A percentile compares a stretch with the other conserved stretches of the same genome.
These are phyloP conservation scores for Phoma sp. DNA, from an alignment of 2,329 filamentous ascomycete species.

Conservation along the genomic window DNA sequence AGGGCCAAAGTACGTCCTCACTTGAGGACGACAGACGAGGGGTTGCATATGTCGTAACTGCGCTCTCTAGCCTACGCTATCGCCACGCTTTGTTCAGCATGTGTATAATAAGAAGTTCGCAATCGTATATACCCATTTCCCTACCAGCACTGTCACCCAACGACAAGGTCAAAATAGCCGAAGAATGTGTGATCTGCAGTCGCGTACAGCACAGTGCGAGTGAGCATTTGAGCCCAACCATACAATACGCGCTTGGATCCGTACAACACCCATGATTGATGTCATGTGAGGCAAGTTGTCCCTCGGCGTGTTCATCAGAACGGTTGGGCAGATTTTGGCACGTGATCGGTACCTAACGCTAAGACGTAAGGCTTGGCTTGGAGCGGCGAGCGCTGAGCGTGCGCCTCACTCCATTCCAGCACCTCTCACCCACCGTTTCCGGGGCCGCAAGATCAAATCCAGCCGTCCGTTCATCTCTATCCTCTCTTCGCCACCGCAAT, in stretches of 20 bases:
- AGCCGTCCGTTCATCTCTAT: slow-evolving; percentile 29
- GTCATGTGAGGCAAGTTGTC: background rate
- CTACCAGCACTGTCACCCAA: slow-evolving; percentile 6
- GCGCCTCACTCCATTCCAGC: slow-evolving; percentile 22
- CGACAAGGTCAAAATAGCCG: slow-evolving; percentile 1
- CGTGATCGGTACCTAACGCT: slow-evolving; percentile 12
- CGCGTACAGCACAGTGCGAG: background rate
- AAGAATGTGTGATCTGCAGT: background rate
- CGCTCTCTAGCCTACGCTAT: background rate
- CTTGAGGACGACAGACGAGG: slow-evolving; percentile 34
- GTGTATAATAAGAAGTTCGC: slow-evolving; percentile 12
- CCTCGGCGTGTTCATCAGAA: background rate
- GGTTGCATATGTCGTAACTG: background rate
- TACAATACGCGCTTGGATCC: background rate
- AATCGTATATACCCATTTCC: slow-evolving; percentile 17
- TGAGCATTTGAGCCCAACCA: background rate
- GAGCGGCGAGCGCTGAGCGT: slow-evolving; percentile 7
- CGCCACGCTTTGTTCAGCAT: background rate
- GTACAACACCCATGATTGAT: background rate
- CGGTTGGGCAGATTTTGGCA: background rate
- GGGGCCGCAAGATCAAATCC: slow-evolving; percentile 27
- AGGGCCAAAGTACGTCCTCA: slow-evolving; percentile 70
- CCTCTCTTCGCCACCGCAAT: slow-evolving; percentile 19
- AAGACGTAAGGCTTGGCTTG: slow-evolving; percentile 10
- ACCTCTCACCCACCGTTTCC: slow-evolving; percentile 27